phyloP scores from a whole-genome alignment of 2,329 filamentous ascomycete species.

The Monosporascus ibericus region DNA sequence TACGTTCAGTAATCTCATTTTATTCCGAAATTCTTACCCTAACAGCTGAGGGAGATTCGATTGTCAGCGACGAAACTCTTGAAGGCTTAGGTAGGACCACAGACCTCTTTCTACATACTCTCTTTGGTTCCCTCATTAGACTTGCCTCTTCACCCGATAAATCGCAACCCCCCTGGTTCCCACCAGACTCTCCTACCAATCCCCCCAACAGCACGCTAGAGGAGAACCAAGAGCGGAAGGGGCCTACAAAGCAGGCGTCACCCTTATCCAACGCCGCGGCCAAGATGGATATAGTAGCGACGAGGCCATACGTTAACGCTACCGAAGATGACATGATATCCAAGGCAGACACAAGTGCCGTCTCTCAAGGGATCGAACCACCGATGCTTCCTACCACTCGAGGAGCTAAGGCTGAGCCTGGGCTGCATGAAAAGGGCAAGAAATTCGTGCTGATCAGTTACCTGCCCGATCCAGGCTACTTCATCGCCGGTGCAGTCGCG shows the following conservation, averaged over 20 bases:
- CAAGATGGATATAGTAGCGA: constrained; percentile 12
- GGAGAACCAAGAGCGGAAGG: constrained; percentile 7
- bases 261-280: constrained; percentile 10
- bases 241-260: constrained; percentile 5
- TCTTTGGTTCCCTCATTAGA: constrained; percentile 71
- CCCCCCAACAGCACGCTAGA: background rate
- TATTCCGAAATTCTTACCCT: constrained; percentile 86
- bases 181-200: background rate
- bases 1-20: constrained; percentile 82
- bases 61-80: constrained; percentile 83
- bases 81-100: constrained; percentile 86
- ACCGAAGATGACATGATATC: constrained; percentile 6
- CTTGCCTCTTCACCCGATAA: constrained; percentile 48
- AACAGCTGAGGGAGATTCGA: constrained; percentile 89
- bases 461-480: constrained; percentile 91
- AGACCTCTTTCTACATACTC: constrained; percentile 61
- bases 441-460: constrained; percentile 57
- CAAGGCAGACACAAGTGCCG: constrained; percentile 8
- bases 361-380: constrained; percentile 10
- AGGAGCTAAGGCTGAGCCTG: constrained; percentile 22
- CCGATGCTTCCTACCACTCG: constrained; percentile 15
- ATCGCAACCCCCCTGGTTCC: constrained; percentile 20
- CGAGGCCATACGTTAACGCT: constrained; percentile 9
- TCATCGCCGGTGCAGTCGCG: constrained; percentile 88
- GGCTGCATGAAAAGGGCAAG: constrained; percentile 29